These are phyloP conservation scores for Saturnispora dispora DNA, from an alignment of 805 yeast genomes.

Conservation along the genomic window DNA sequence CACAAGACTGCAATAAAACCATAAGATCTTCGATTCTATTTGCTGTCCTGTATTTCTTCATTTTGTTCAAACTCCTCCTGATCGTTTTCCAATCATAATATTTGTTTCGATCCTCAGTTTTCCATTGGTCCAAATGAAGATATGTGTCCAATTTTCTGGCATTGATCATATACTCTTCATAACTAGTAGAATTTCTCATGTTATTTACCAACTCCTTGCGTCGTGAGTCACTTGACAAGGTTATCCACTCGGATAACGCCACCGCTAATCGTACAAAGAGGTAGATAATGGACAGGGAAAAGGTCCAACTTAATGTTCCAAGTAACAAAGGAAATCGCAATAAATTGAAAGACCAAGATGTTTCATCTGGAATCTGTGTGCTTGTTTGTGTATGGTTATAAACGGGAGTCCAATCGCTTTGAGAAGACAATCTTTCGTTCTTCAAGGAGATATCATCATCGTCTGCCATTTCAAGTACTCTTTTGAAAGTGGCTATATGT, in stretches of 20 bases:
- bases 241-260: conserved; percentile 47
- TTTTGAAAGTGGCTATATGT: conserved; percentile 29
- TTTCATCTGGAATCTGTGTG: conserved; percentile 11
- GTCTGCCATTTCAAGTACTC: conserved; percentile 28
- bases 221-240: conserved; percentile 51
- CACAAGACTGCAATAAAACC: conserved; percentile 52
- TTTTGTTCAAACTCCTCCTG: conserved; percentile 35
- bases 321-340: conserved; percentile 60
- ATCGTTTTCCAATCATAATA: conserved; percentile 63
- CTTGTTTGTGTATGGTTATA: conserved; percentile 19
- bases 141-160: conserved; percentile 50
- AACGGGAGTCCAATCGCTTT: conserved; percentile 41
- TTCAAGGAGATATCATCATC: conserved; percentile 14
- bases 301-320: conserved; percentile 45
- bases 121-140: conserved; percentile 58
- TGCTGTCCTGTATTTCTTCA: conserved; percentile 29
- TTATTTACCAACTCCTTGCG: conserved; percentile 39
- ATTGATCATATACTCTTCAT: conserved; percentile 52
- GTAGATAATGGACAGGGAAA: conserved; percentile 40
- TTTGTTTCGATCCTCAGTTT: conserved; percentile 46
- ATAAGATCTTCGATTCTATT: conserved; percentile 38
- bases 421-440: conserved; percentile 28
- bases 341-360: conserved; percentile 32
- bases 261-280: conserved; percentile 49
- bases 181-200: conserved; percentile 41